phyloP scores from a whole-genome alignment of 139 green algal species.

The Diplosphaera chodatii region DNA sequence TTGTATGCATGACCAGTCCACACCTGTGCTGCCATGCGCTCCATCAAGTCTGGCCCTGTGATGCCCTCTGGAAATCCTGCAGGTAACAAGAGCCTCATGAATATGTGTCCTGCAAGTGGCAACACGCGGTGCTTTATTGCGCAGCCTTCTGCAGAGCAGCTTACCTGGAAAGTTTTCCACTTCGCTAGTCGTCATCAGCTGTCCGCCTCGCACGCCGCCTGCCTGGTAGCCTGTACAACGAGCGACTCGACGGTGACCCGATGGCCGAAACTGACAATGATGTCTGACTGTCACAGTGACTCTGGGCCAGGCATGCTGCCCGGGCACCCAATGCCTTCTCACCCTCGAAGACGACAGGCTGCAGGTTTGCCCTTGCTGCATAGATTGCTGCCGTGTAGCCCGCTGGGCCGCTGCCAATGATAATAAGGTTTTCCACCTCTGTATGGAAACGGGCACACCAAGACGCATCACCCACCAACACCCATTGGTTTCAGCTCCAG shows the following conservation, averaged over 20 bases:
- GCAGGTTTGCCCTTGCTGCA: conserved; percentile 83
- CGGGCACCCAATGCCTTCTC: too few species aligned
- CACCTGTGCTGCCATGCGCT: conserved; percentile 89
- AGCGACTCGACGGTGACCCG: neutral
- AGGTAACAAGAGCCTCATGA: neutral
- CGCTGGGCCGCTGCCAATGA: conserved; percentile 79
- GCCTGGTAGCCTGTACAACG: conserved; percentile 32
- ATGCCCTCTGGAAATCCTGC: conserved; percentile 96
- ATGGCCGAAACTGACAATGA: neutral
- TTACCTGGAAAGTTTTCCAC: conserved; percentile 72
- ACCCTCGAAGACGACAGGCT: conserved; percentile 92
- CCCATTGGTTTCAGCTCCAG: too few species aligned
- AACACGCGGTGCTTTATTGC: too few species aligned
- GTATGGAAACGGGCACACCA: conserved; percentile 13
- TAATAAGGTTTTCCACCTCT: conserved; percentile 65
- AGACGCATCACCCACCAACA: neutral
- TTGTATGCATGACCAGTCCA: neutral
- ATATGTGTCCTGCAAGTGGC: too few species aligned
- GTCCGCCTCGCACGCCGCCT: conserved; percentile 83
- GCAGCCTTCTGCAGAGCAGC: neutral
- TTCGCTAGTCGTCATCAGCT: conserved; percentile 97
- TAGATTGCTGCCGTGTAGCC: conserved; percentile 94
- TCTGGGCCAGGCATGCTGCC: neutral
- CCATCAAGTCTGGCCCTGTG: conserved; percentile 96
- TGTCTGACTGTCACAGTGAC: too few species aligned